Base-by-base conservation (phyloP, 805 yeast genomes). In the Zygosaccharomyces siamensis region DNA sequence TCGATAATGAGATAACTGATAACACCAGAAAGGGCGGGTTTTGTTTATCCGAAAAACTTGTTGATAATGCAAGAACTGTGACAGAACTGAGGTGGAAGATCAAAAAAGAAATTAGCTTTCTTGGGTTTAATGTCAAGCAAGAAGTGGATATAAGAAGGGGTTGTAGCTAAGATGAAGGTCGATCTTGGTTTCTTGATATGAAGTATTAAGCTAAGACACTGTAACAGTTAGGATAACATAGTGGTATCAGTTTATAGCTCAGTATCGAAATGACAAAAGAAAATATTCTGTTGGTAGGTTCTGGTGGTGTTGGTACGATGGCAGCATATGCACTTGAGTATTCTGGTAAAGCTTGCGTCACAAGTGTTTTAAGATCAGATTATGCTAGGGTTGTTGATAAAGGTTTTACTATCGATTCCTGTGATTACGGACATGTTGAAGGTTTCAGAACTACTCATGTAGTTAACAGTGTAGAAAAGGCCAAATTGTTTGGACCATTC, bases 261-360 rank as follows among this genome's bases (percentile, higher is more conserved):
- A 33, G 16, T 14, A 26, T 26, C 11, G 20, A 28, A 41, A 41
- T 41, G 44, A 30, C 44, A 39, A 43, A 38, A 32, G 48, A 37
- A 61, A 30, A 72, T 39, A 76, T 81, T 3, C 69, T 84, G 16
- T 66, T 85, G 10, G 73, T 86, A 18, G 93, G 93, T 4, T 72
- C 84, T 45, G 95, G 93, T 11, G 93, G 90, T 32, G 89, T 86
- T 11, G 95, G 93, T 26, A 71, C 83, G 28, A 76, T 85, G 39
- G 82, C 83, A 2, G 85, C 92, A 0, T 74, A 79, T 41, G 78
- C 84, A 0, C 69, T 86, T 27, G 76, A 74, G 52, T 58, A 60
- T 33, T 70, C 74, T 39, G 75, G 75, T 1, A 67, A 71, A 28
- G 72, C 77, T 4, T 73, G 72, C 28, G 81, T 81, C 8, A 75